Evolutionary conservation across 2,329 filamentous ascomycete genomes (phyloP), one percentile per base, ranked within the genome.

Genomic region (Paraconiothyrium brasiliense): DNA sequence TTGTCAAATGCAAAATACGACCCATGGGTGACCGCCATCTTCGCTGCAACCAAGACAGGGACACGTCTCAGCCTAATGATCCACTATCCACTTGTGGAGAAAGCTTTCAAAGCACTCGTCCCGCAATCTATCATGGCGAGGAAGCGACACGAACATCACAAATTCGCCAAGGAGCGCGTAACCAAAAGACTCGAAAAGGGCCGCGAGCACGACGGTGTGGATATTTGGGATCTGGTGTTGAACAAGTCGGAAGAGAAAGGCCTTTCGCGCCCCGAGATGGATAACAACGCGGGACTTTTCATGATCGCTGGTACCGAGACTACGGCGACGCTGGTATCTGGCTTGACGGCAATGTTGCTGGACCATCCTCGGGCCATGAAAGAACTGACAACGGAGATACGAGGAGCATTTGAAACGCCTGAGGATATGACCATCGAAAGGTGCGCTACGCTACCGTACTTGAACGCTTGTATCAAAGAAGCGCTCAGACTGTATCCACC

Each of bases 271-370:
- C 58, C 43, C 0, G 79, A 84, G 48, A 80, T 84, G 71, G 72
- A 81, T 20, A 60, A 73, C 0, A 81, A 80, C 54, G 67, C 75
- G 0, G 61, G 64, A 1, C 35, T 80, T 0, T 72, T 83, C 35
- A 81, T 83, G 65, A 57, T 80, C 7, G 82, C 81, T 1, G 82
- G 81, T 1, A 79, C 78, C 22, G 82, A 84, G 58, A 83, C 82
- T 0, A 80, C 80, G 0, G 81, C 82, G 0, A 81, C 78, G 0
- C 55, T 79, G 7, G 67, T 84, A 0, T 76, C 73, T 13, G 81
- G 80, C 5, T 54, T 77, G 13, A 80, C 76, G 0, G 82, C 69
- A 56, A 54, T 73, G n/a, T 68, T 82, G 0, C 61, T 80, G 4
- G 69, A 62, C 27, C 72, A 79, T 30, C 65, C 73, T 0, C 62